Base-by-base conservation (phyloP, 1,284 basidiomycete species). In the Coniferiporia weirii region DNA sequence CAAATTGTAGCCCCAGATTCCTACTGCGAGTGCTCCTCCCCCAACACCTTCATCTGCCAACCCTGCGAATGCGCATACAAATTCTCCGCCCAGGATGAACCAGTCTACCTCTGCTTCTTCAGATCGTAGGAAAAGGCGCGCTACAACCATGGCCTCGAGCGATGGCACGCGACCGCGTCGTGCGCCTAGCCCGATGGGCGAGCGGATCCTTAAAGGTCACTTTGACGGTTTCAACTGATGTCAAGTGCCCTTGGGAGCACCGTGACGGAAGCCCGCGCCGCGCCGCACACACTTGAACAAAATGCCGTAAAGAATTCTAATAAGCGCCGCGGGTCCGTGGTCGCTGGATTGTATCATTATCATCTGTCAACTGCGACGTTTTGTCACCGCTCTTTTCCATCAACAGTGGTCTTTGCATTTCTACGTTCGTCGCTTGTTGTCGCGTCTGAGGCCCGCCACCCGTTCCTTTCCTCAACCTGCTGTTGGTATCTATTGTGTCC, bases 101-200 rank as follows among this genome's bases (percentile, higher is more conserved):
- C 12, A 65, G 17, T 51, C 62, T 63, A 6, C 71, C 63, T 10
- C 70, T 73, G 61, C 57, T 64, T 36, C 68, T 60, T 32, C 17
- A 38, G 71, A 72, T 20, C 71, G 72, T 52, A 84, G 79, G 70
- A 63, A 78, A 17, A 79, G 80, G 53, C 79, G 87, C 19, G 80
- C 85, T 27, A 80, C 84, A 27, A 88, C 86, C 1, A 65, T 88
- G 56, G 76, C 74, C 46, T 19, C 59, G 61, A 22, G 61, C 44
- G 79, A 79, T 5, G 68, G 72, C 17, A 52, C 68, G 2, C 64
- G 78, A 54, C 80, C 78, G 13, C 84, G 79, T 52, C 75, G 88
- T 59, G 87, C 85, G 3, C 88, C 88, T n/a, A 89, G 87, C 38
- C 88, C 89, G 2, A 91, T 91, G 89, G 89, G 88, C 63, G 88